Base-by-base conservation (phyloP, 2,329 filamentous ascomycete species). In the Nigrograna mackinnonii region DNA sequence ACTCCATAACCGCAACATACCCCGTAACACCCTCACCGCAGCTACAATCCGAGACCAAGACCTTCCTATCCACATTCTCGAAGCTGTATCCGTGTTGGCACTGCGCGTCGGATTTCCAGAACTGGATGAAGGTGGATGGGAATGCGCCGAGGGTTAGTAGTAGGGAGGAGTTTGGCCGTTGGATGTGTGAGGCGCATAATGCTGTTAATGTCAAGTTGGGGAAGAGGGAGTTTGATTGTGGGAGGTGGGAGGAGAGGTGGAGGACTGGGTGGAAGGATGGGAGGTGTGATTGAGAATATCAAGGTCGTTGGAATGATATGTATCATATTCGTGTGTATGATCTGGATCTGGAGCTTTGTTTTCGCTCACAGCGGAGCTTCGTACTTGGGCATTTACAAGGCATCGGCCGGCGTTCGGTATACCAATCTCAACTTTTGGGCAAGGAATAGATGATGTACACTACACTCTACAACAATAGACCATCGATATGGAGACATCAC, bases 1-100 rank as follows among this genome's bases (percentile, higher is more conserved):
- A 99, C 75, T 86, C 87, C 6, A 88, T 99, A 52, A 89, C 92
- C 12, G 94, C 91, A 1, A 83, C 83, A 12, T 99, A 97, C 67
- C 94, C 94, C 1, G 75, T 79, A 6, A 70, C 66, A 6, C 90
- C 94, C 0, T 82, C 85, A 0, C 67, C 75, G 1, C 68, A 75
- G 7, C 82, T 96, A 56, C 90, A 96, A 65, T 73, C 74, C 21
- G 87, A 96, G 56, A 86, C 95, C 55, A 77, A 78, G 42, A 78
- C 82, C 38, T 97, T 99, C 71, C 78, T 99, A 57, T 73, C 76
- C 18, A 77, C 91, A 2, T 95, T 99, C 67, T 85, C 88, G 19
- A 87, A 86, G 54, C 71, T 97, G 16, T 99, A 99, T 64, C 94
- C 94, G 4, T 99, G 94, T 75, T 96, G 91, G 90, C 82, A 87